Evolutionary conservation across 768 basidiomycete genomes (phyloP).

Genomic region (Mycena rosella): DNA sequence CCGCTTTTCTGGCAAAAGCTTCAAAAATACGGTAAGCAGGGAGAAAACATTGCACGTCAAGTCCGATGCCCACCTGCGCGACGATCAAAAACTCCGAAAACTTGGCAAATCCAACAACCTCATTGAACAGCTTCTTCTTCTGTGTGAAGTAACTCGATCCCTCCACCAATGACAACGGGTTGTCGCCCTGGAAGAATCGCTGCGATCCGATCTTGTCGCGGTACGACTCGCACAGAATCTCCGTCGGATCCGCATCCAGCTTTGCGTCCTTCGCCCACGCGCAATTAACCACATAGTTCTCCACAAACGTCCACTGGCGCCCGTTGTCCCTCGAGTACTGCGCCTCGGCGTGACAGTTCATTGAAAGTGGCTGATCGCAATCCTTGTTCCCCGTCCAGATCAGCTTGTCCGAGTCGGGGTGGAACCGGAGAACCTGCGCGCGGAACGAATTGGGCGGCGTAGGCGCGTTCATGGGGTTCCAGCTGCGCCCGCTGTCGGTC

Average conservation of each 20-base stretch:
- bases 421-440: slow-evolving; percentile 86
- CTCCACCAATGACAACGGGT: slow-evolving; percentile 83
- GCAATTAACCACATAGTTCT: slow-evolving; percentile 91
- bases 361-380: slow-evolving; percentile 58
- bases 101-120: slow-evolving; percentile 95
- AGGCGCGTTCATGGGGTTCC: slow-evolving; percentile 73
- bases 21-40: slow-evolving; percentile 1
- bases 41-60: neutral
- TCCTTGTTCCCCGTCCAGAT: slow-evolving; percentile 90
- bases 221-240: slow-evolving; percentile 95
- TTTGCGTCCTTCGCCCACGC: slow-evolving; percentile 90
- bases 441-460: slow-evolving; percentile 84
- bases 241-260: slow-evolving; percentile 83
- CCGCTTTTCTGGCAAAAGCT: slow-evolving; percentile 67
- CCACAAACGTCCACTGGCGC: slow-evolving; percentile 78
- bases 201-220: slow-evolving; percentile 86
- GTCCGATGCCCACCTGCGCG: slow-evolving; percentile 76
- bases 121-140: slow-evolving; percentile 84
- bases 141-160: slow-evolving; percentile 80
- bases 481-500: slow-evolving; percentile 81
- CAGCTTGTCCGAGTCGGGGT: slow-evolving; percentile 84
- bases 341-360: slow-evolving; percentile 80
- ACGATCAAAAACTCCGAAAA: slow-evolving; percentile 98
- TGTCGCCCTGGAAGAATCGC: slow-evolving; percentile 62
- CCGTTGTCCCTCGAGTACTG: slow-evolving; percentile 85